Conservation (phyloP, 1,139 yeast species). For the Pichia sp. region DNA sequence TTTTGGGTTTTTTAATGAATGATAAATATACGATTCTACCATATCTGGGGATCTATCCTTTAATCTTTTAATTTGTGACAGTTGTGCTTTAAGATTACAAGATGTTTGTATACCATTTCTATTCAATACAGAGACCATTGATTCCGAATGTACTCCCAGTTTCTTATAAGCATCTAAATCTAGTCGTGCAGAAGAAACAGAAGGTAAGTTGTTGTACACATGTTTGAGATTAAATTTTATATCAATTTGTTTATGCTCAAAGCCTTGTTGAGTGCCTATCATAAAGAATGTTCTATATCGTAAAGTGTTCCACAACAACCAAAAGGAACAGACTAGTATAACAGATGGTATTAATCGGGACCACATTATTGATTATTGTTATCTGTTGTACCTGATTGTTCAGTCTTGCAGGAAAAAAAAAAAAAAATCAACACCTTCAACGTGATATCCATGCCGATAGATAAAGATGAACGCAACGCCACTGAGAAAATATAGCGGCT, state of each 20-base stretch:
- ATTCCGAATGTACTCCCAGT: too few relatives aligned
- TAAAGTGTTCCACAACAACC: constrained; percentile 2
- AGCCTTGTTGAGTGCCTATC: neutral
- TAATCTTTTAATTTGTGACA: constrained; percentile 40
- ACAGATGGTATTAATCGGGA: neutral
- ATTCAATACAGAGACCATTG: neutral
- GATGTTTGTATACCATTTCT: constrained; percentile 5
- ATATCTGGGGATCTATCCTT: constrained; percentile 55
- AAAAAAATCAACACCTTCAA: too few relatives aligned
- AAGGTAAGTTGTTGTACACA: constrained; percentile 25
- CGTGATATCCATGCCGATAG: too few relatives aligned
- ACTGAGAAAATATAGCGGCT: too few relatives aligned
- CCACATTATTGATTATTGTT: neutral
- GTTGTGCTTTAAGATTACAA: constrained; percentile 7
- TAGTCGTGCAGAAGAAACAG: constrained; percentile 21
- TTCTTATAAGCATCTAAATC: constrained; percentile 26
- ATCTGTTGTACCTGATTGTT: too few relatives aligned
- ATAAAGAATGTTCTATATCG: neutral
- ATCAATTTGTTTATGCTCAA: neutral
- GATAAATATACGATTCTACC: constrained; percentile 59
- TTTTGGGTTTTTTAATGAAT: constrained; percentile 48
- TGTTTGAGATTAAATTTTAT: constrained; percentile 21
- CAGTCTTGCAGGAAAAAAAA: too few relatives aligned
- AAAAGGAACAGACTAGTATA: neutral
- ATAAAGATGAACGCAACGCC: too few relatives aligned